Percentiles rank a stretch among this genome's conserved stretches.
These are phyloP conservation scores for Symmetrospora coprosmae DNA, from an alignment of 768 basidiomycete species.

Conservation along the genomic window DNA sequence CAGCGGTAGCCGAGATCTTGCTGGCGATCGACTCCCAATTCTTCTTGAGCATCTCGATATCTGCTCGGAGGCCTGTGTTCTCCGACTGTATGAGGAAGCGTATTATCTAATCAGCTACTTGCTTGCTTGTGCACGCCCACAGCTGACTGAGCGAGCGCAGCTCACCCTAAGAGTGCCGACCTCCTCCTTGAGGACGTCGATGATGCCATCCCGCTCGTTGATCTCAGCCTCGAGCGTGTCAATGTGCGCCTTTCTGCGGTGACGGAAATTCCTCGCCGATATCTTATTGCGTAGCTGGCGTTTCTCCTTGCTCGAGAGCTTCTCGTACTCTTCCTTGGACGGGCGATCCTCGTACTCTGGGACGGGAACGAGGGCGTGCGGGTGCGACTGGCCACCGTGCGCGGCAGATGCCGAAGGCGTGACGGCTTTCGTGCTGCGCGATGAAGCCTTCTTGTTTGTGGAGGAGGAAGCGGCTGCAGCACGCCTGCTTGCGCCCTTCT, in stretches of 20 bases:
- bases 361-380: slow-evolving; percentile 25
- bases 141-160: too few relatives aligned
- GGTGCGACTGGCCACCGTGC: neutral
- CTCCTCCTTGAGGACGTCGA: slow-evolving; percentile 38
- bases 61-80: slow-evolving; percentile 32
- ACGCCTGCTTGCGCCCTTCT: neutral
- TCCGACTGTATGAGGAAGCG: slow-evolving; percentile 2
- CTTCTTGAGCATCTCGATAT: slow-evolving; percentile 39
- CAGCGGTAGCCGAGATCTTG: slow-evolving; percentile 25
- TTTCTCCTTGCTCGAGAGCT: slow-evolving; percentile 90
- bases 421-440: neutral
- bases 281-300: slow-evolving; percentile 94
- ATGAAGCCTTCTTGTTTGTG: neutral
- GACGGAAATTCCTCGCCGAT: slow-evolving; percentile 85
- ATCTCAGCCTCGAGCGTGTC: slow-evolving; percentile 84
- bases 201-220: slow-evolving; percentile 75
- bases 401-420: neutral
- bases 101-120: neutral
- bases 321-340: slow-evolving; percentile 81
- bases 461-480: neutral
- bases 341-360: slow-evolving; percentile 44
- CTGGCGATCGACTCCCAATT: slow-evolving; percentile 32
- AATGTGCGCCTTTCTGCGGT: slow-evolving; percentile 89
- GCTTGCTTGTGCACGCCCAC: neutral
- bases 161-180: slow-evolving; percentile 22